A percentile compares a stretch with the other conserved stretches of the same genome.
phyloP scores from a whole-genome alignment of 2,329 filamentous ascomycete genomes.

The Aspergillus oerlinghausenensis region DNA sequence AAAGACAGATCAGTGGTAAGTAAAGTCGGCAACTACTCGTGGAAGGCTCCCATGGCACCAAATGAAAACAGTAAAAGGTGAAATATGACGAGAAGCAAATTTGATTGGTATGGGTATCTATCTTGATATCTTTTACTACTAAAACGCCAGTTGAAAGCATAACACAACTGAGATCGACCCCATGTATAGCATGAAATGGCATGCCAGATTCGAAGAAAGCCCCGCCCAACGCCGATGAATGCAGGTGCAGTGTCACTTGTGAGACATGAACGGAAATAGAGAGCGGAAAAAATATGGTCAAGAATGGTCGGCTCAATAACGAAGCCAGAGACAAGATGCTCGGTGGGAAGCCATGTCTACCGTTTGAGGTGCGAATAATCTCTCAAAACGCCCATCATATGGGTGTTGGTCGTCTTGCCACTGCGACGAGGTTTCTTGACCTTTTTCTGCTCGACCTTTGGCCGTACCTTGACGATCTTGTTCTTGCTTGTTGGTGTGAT shows the following conservation, averaged over 20 bases:
- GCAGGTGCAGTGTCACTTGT: background rate
- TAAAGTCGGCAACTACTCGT: background rate
- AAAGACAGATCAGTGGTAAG: background rate
- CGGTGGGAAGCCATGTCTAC: constrained; percentile 9
- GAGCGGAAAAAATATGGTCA: background rate
- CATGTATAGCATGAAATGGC: background rate
- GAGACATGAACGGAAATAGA: background rate
- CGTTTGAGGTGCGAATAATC: constrained; percentile 57
- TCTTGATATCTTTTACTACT: constrained; percentile 4
- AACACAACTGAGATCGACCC: background rate
- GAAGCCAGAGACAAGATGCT: background rate
- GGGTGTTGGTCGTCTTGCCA: constrained; percentile 80
- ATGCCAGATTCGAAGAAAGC: background rate
- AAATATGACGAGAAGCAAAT: background rate
- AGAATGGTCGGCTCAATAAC: background rate
- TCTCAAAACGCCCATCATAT: constrained; percentile 78
- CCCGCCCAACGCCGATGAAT: constrained; percentile 7
- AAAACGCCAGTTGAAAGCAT: constrained; percentile 22
- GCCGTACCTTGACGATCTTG: constrained; percentile 56
- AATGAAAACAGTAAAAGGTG: background rate
- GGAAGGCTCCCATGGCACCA: background rate
- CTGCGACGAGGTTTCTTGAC: constrained; percentile 69
- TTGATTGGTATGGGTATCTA: constrained; percentile 9
- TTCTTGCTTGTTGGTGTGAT: constrained; percentile 82
- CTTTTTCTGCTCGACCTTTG: constrained; percentile 61